These are phyloP conservation scores for Mucor circinelloides DNA, from an alignment of 371 early-diverging fungal species.

Conservation along the genomic window DNA sequence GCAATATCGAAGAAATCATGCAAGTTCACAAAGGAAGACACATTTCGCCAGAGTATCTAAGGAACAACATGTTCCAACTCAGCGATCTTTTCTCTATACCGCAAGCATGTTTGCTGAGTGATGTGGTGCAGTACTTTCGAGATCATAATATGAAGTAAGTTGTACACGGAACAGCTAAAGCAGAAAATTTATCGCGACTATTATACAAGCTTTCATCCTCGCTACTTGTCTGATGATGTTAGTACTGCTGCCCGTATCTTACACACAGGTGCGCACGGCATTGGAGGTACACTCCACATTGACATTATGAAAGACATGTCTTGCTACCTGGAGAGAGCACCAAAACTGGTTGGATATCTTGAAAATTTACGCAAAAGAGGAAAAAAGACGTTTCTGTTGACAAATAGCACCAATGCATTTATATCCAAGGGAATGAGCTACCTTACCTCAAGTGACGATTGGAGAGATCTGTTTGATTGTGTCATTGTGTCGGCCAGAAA, in stretches of 20 bases:
- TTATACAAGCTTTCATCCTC: conserved; percentile 64
- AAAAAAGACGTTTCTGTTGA: conserved; percentile 62
- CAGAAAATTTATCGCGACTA: no score
- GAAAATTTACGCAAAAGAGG: conserved; percentile 48
- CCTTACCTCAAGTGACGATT: conserved; percentile 52
- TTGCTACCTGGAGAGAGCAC: conserved; percentile 50
- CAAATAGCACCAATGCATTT: conserved; percentile 64
- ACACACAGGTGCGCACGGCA: conserved; percentile 50
- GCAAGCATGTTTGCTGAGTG: conserved; percentile 61
- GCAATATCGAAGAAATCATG: conserved; percentile 49
- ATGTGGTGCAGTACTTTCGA: conserved; percentile 63
- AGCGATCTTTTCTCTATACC: conserved; percentile 68
- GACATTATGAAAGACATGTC: conserved; percentile 53
- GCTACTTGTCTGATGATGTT: conserved; percentile 68
- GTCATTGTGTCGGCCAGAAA: conserved; percentile 63
- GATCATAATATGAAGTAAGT: conserved; percentile 51
- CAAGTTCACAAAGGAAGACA: conserved; percentile 62
- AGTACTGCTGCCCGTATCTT: conserved; percentile 54
- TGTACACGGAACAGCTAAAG: no score
- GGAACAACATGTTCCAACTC: conserved; percentile 60
- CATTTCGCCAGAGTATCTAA: conserved; percentile 57
- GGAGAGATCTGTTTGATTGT: conserved; percentile 69
- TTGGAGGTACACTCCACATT: conserved; percentile 59
- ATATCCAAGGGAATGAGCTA: conserved; percentile 55
- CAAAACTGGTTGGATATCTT: conserved; percentile 53